Base-by-base conservation (phyloP, 352 stramenopile species). In the Pythium aristosporum region DNA sequence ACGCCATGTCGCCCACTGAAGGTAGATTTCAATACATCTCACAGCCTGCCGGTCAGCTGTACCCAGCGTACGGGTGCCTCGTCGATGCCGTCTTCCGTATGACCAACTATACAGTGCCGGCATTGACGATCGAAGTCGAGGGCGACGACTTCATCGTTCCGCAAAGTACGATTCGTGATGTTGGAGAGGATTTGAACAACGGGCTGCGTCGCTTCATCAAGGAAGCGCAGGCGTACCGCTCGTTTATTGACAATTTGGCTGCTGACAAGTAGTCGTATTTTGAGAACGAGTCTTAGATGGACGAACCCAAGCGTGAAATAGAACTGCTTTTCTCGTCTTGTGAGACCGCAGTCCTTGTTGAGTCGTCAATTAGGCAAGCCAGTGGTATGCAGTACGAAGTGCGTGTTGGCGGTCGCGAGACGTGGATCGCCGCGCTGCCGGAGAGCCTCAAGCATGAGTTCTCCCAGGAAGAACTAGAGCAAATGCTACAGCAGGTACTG, bases 21-120 rank as follows among this genome's bases (percentile, higher is more conserved):
- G 56, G 50, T 2, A 63, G 65, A 37, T 71, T 66, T 34, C 70
- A 84, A 21, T 92, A 92, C 57, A 25, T 73, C 20, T 88, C 77
- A 39, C 70, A 92, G 70, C 77, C 74, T 1, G 74, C 77, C 11
- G 75, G 68, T 4, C 71, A 71, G 4, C 65, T 92, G 2, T 92
- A 92, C 68, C 70, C 79, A 47, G 79, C 81, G 20, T 92, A 84
- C 52, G 83, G 83, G 12, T 91, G 81, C 61, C 80, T 91, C 49
- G 78, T 88, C 59, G 83, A 92, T 46, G 73, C 62, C 0, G 75
- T 91, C 54, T 88, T 76, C 63, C 65, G 80, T 7, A 62, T 71
- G 32, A 85, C 74, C 50, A 91, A 90, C 57, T 79, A 78, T 30
- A 88, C 75, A 10, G 78, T 89, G 11, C 79, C 84, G 11, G 68